Base-by-base conservation (phyloP, 305 asterid species). In the Fraxinus floribunda region DNA sequence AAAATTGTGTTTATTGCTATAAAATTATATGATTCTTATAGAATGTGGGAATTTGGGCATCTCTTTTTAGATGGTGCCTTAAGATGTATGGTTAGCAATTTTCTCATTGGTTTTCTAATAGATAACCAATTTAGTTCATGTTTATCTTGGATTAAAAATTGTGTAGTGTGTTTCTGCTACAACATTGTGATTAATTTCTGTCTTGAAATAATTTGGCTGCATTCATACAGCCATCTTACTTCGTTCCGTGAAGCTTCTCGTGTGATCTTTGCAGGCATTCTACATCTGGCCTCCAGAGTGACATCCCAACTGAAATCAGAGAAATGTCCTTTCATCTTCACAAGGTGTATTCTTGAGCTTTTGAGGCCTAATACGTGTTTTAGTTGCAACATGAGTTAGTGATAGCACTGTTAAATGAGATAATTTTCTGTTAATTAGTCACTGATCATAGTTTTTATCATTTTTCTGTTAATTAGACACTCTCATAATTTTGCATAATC, bases 281-380 rank as follows among this genome's bases (percentile, higher is more conserved):
- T 88, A 83, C 88, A 16, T 90, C 97, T 16, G 98, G 99, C 38
- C 97, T 95, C 79, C 92, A 89, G 6, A 95, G 98, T 81, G 98
- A 95, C 80, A 84, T 94, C 81, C 86, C 93, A 0, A 85, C 94
- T 71, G 97, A 94, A 83, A 89, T 95, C 32, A 97, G 94, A 60
- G 97, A 95, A 84, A 92, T 91, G 95, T 88, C 91, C 18, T 95
- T 95, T 87, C 92, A 93, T 90, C 97, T 95, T 72, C 97, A 95
- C 87, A 95, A 94, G 99, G 99, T 94, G 55, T 22, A 16, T 10
- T 2, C 32, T 74, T 0, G 2, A 49, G 20, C 8, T 55, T 73
- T 5, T 10, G 36, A 13, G 39, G 75, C 75, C 39, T 20, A 8
- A 7, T 18, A 20, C 30, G 18, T 22, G 24, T 46, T 29, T 0